Conservation (phyloP, 2,329 filamentous ascomycete species). For the Herpotrichia juniperi region DNA sequence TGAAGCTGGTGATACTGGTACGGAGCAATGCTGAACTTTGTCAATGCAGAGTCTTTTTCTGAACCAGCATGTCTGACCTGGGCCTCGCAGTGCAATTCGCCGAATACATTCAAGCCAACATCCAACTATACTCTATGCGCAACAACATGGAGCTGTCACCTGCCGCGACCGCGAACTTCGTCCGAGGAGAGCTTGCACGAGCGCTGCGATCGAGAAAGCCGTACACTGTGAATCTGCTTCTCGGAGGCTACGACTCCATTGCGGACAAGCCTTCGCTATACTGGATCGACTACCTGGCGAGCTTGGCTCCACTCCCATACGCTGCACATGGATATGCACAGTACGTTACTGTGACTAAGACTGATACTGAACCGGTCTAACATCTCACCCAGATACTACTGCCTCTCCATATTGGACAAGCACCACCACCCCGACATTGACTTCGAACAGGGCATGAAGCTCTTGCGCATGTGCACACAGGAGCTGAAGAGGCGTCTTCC, state of each 20-base stretch:
- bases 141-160: constrained; percentile 93
- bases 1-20: constrained; percentile 94
- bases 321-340: constrained; percentile 98
- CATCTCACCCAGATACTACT: constrained; percentile 77
- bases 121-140: constrained; percentile 97
- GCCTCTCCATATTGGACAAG: constrained; percentile 95
- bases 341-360: constrained; percentile 58
- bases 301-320: constrained; percentile 86
- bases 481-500: constrained; percentile 96
- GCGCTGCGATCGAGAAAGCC: constrained; percentile 91
- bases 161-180: constrained; percentile 87
- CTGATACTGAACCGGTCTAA: constrained; percentile 4
- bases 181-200: constrained; percentile 89
- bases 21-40: constrained; percentile 20
- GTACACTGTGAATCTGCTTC: constrained; percentile 94
- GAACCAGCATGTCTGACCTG: constrained; percentile 11
- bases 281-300: constrained; percentile 97
- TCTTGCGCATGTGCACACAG: constrained; percentile 92
- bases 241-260: constrained; percentile 92
- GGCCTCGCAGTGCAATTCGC: constrained; percentile 84
- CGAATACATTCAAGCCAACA: constrained; percentile 98
- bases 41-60: not conserved
- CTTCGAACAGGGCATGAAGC: constrained; percentile 87
- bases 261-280: constrained; percentile 89
- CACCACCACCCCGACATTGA: constrained; percentile 96